phyloP scores from a whole-genome alignment of 306 rosid genomes.

The Crotalaria pallida region DNA sequence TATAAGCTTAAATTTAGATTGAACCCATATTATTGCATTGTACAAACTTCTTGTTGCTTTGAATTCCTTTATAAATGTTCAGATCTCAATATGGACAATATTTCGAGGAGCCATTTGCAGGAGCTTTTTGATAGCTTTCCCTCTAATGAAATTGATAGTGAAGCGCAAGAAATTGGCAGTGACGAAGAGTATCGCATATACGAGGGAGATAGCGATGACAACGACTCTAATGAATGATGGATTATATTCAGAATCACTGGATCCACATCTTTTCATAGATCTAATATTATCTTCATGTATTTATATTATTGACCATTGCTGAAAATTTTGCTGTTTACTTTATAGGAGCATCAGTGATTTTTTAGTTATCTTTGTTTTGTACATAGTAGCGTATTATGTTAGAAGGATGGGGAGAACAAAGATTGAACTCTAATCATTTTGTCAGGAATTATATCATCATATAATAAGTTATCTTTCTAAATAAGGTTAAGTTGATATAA shows the following conservation, averaged over 20 bases:
- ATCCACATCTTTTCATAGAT: background rate
- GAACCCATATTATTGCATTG: background rate
- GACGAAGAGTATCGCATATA: conserved; percentile 70
- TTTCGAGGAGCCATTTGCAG: conserved; percentile 73
- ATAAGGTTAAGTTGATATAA: no score
- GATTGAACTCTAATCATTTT: no score
- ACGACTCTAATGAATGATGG: conserved; percentile 38
- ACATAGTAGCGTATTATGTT: background rate
- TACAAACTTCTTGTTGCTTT: background rate
- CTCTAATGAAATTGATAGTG: conserved; percentile 24
- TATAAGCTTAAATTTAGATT: background rate
- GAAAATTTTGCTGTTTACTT: background rate
- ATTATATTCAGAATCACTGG: background rate
- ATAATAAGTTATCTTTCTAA: no score
- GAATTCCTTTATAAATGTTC: conserved; percentile 41
- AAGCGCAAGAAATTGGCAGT: conserved; percentile 30
- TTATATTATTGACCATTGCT: background rate
- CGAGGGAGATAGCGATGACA: conserved; percentile 53
- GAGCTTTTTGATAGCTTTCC: conserved; percentile 86
- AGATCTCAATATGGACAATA: conserved; percentile 53
- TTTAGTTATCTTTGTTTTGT: background rate
- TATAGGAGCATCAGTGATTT: background rate
- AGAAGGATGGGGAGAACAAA: background rate
- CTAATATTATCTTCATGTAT: background rate
- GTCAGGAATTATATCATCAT: no score